Evolutionary conservation across 2,329 filamentous ascomycete species (phyloP), one percentile per base, ranked within the genome.

Genomic region (Pseudocercospora cruenta): DNA sequence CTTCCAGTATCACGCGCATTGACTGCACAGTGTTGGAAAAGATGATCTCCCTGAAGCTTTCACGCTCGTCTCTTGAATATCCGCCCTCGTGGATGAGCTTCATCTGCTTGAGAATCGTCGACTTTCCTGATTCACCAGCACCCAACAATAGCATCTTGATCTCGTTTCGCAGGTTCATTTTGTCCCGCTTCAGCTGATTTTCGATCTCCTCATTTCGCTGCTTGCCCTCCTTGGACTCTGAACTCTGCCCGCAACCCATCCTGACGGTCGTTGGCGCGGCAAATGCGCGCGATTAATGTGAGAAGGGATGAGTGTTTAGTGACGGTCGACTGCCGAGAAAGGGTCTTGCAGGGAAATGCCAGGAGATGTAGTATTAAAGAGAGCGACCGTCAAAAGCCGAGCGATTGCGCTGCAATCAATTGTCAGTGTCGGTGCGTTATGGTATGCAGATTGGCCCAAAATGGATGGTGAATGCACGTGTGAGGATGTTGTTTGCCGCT

Each of bases 161-260:
- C 84, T 99, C 95, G 76, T 99, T 99, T 77, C 94, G 91, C 85
- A 97, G 94, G 86, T 96, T 91, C 92, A 98, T 92, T 84, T 96
- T 96, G 80, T 99, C 95, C 81, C 93, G 88, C 88, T 97, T 98
- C 80, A 98, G 86, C 86, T 98, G 94, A 82, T 97, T 98, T 84
- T 99, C 95, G 79, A 99, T 99, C 89, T 98, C 94, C 87, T 99
- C 95, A 81, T 99, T 98, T 76, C 95, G 91, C 86, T 93, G 92
- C 92, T 97, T 98, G 84, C 95, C 94, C 93, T 98, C 95, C 91
- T 97, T 97, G 85, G 98, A 95, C 86, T 98, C 95, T 79, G 95
- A 97, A 82, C 94, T 98, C 93, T 97, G 96, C 84, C 94, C 94
- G 82, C 95, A 99, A 89, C 95, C 95, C 95, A 99, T 99, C 77